Evolutionary conservation across 257 asterid genomes (phyloP), one percentile per base, ranked within the genome.

Genomic region (Salvia splendens): DNA sequence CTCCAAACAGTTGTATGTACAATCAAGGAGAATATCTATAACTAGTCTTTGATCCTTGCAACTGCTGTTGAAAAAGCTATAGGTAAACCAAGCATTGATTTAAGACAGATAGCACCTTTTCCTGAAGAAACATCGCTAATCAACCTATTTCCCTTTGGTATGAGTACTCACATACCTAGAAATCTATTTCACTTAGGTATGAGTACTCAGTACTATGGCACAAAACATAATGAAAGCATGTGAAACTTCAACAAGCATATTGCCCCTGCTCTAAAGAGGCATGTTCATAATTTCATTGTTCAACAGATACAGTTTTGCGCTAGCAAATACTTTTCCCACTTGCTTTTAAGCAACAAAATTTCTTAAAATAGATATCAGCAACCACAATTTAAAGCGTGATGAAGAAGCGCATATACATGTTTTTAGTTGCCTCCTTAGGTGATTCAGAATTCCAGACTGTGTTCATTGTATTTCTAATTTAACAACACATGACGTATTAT

Each of bases 241-340:
- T 48, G 72, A 61, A 54, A 74, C 61, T 32, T 47, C 52, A 51
- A 36, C 52, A 24, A 24, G 30, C 30, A 24, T 24, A 24, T 24
- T 24, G 1, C 30, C 30, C 30, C 30, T 24, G 2, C 30, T 24
- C 30, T 24, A 24, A 24, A 24, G 30, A 2, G 30, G 30, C 30
- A 24, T 24, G 30, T 24, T 20, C 30, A 24, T 3, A 24, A 1
- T 0, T 24, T 24, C 30, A 24, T 24, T 24, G 30, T 24, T 24
- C 30, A 24, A 24, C 30, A 60, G 38, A 74, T 49, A 62, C 35
- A 1, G 28, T 24, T 24, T 24, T 1, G 30, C 30, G 30, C 1
- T 24, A 67, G 36, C 59, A 43, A 63, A 61, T 32, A 64, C 72
- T 14, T 71, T 46, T 52, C 35, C 57, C 68, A 59, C 49, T 64